These are phyloP conservation scores for Saccharomyces hybrid DNA, from an alignment of 1,139 yeast genomes.

Conservation along the genomic window DNA sequence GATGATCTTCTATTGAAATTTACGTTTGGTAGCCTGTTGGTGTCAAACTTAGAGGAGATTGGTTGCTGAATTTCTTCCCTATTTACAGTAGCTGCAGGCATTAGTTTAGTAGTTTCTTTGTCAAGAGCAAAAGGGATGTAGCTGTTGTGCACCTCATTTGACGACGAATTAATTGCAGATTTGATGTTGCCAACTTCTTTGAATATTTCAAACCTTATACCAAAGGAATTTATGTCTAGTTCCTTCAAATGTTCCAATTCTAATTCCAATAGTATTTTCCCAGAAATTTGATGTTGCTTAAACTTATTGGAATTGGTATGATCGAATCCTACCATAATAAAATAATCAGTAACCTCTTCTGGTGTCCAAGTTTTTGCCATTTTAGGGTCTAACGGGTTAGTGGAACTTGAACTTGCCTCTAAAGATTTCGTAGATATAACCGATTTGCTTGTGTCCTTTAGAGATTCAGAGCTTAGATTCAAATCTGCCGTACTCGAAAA, in stretches of 20 bases:
- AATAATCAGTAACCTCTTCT: constrained; percentile 71
- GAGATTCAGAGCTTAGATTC: not conserved
- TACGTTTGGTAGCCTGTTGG: not conserved
- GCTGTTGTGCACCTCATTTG: not conserved
- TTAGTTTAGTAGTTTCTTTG: constrained; percentile 7
- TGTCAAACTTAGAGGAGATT: not conserved
- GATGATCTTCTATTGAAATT: not conserved
- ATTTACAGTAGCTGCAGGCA: constrained; percentile 23
- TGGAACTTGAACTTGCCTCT: not conserved
- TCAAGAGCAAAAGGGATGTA: not conserved
- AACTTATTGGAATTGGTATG: constrained; percentile 64
- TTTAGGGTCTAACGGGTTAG: not conserved
- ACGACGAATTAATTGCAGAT: constrained; percentile 10
- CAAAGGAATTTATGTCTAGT: constrained; percentile 83
- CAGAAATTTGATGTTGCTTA: constrained; percentile 80
- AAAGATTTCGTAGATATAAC: not conserved
- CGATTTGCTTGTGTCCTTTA: not conserved
- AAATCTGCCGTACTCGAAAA: not conserved
- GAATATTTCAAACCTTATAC: constrained; percentile 85
- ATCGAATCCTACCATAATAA: constrained; percentile 67
- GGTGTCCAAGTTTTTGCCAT: constrained; percentile 57
- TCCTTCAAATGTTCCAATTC: constrained; percentile 84
- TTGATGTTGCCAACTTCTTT: constrained; percentile 72
- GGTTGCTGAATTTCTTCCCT: constrained; percentile 2
- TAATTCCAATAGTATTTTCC: constrained; percentile 72